phyloP scores from a whole-genome alignment of 169 alveolate species.

The Plasmodium coatneyi region DNA sequence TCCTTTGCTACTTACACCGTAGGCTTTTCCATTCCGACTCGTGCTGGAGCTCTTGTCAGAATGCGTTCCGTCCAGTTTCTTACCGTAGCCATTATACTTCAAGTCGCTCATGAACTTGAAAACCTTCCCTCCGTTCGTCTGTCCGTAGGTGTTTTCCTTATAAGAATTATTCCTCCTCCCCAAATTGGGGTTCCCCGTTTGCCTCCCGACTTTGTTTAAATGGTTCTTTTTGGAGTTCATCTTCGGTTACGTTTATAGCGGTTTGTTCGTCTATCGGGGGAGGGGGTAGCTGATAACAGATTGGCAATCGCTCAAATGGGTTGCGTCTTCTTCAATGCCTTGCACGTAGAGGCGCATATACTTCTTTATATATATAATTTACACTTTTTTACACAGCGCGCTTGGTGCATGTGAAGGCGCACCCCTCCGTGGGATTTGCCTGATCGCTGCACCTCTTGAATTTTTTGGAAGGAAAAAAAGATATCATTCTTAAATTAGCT shows the following conservation, averaged over 20 bases:
- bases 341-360: not conserved
- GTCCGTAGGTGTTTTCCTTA: constrained; percentile 20
- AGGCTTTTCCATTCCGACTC: not conserved
- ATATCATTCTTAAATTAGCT: not conserved
- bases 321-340: not conserved
- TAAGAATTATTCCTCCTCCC: constrained; percentile 6
- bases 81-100: constrained; percentile 25
- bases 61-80: not conserved
- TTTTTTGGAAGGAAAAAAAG: not conserved
- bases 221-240: constrained; percentile 47
- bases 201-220: constrained; percentile 17
- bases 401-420: not conserved
- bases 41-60: constrained; percentile 32
- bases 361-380: not conserved
- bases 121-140: constrained; percentile 19
- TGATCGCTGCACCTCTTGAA: not conserved
- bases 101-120: constrained; percentile 41
- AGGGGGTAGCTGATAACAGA: not conserved
- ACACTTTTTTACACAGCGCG: not conserved
- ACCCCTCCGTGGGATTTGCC: not conserved
- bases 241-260: not conserved
- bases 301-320: not conserved
- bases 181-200: not conserved
- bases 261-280: not conserved
- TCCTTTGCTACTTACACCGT: not conserved